Conservation (phyloP, 1,139 yeast genomes). For the Schizosaccharomyces versatilis region DNA sequence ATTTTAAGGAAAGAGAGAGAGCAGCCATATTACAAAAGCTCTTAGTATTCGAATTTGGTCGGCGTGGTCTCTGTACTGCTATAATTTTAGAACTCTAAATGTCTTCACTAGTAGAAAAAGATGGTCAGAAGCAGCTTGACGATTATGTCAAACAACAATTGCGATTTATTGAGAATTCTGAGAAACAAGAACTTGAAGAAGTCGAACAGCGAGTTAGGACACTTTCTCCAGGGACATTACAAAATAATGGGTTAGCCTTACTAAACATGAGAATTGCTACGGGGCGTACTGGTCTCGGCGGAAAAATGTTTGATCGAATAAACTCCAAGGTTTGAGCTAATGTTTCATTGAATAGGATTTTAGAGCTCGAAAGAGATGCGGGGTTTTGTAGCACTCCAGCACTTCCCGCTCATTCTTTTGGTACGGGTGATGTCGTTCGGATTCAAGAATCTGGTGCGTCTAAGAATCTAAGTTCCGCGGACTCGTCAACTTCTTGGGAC, state of each 20-base stretch:
- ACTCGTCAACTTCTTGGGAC: conserved; percentile 17
- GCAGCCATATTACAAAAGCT: no score
- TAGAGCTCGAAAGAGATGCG: conserved; percentile 2
- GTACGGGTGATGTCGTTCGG: conserved; percentile 9
- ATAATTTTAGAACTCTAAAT: no score
- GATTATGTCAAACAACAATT: neutral
- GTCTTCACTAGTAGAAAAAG: no score
- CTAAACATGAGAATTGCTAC: conserved; percentile 5
- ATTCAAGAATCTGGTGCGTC: conserved; percentile 3
- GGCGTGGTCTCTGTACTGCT: no score
- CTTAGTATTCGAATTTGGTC: no score
- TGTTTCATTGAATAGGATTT: neutral
- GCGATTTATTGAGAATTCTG: neutral
- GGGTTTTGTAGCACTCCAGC: neutral
- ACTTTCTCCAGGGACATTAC: neutral
- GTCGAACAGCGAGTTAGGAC: neutral
- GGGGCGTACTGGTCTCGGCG: conserved; percentile 9
- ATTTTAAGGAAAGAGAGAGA: no score
- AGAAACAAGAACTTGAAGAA: neutral
- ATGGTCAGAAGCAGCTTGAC: neutral
- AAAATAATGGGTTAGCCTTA: conserved; percentile 6
- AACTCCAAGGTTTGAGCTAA: neutral
- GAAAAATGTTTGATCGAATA: conserved; percentile 1
- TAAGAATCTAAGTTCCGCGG: neutral
- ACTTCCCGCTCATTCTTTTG: conserved; percentile 5